phyloP scores from a whole-genome alignment of 352 stramenopile genomes.

The Globisporangium acanthophoron region DNA sequence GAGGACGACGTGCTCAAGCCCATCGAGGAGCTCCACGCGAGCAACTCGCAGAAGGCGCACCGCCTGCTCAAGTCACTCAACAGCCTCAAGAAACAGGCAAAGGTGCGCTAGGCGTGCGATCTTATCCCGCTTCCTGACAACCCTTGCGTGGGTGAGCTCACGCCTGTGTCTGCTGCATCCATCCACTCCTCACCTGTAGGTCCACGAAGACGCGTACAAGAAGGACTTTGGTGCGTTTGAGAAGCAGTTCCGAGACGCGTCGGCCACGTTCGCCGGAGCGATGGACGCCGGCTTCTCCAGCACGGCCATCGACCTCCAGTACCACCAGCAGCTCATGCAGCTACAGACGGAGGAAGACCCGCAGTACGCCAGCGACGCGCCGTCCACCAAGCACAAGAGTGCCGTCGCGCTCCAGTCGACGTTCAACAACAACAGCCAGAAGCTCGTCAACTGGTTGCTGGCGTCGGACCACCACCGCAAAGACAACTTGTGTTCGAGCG shows the following conservation, averaged over 20 bases:
- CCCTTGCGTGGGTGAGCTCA: no score
- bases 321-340: constrained; percentile 39
- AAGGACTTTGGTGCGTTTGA: constrained; percentile 67
- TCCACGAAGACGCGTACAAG: constrained; percentile 65
- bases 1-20: constrained; percentile 74
- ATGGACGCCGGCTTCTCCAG: constrained; percentile 78
- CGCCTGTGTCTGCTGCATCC: neutral
- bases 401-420: constrained; percentile 20
- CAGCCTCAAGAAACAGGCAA: constrained; percentile 74
- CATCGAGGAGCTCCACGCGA: constrained; percentile 52
- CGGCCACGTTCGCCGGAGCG: constrained; percentile 46
- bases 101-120: constrained; percentile 19
- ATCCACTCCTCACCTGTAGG: constrained; percentile 6
- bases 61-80: constrained; percentile 48
- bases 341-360: constrained; percentile 23
- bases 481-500: constrained; percentile 51
- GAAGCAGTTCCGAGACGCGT: constrained; percentile 66
- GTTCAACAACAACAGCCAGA: constrained; percentile 61
- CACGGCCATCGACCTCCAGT: constrained; percentile 63
- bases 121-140: neutral
- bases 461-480: constrained; percentile 65
- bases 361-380: constrained; percentile 2
- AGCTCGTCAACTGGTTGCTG: constrained; percentile 77
- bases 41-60: constrained; percentile 50
- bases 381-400: constrained; percentile 5